These are phyloP conservation scores for Eudorina sp. DNA, from an alignment of 139 green algal species.

Conservation along the genomic window DNA sequence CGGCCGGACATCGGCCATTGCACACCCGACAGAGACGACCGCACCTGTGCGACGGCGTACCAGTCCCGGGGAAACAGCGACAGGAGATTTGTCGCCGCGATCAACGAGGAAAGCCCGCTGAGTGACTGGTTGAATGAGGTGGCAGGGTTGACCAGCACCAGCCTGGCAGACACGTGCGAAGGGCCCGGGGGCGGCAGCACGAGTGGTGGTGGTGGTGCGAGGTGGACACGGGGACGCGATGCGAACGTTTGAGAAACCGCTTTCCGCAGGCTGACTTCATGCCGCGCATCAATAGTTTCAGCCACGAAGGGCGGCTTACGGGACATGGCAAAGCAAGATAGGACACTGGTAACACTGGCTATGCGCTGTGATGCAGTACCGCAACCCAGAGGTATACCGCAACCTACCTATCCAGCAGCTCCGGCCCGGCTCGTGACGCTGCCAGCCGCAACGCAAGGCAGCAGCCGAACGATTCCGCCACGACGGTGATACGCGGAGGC, in stretches of 20 bases:
- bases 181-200: no score
- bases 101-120: slow-evolving; percentile 62
- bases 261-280: no score
- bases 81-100: slow-evolving; percentile 79
- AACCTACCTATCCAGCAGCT: slow-evolving; percentile 60
- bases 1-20: background rate
- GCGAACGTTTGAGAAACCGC: no score
- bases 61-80: slow-evolving; percentile 75
- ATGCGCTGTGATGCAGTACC: no score
- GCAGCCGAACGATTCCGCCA: slow-evolving; percentile 83
- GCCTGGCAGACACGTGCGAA: no score
- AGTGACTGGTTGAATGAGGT: slow-evolving; percentile 66
- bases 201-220: no score
- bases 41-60: slow-evolving; percentile 74
- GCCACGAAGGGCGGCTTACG: no score
- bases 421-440: slow-evolving; percentile 49
- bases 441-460: slow-evolving; percentile 78
- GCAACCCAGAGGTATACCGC: background rate
- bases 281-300: no score
- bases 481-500: slow-evolving; percentile 56
- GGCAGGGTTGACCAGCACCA: slow-evolving; percentile 84
- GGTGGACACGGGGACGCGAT: no score
- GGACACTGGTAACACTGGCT: no score
- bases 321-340: no score
- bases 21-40: background rate